Evolutionary conservation across 164 flowering plant genomes (phyloP).

Genomic region (Sextonia rubra): DNA sequence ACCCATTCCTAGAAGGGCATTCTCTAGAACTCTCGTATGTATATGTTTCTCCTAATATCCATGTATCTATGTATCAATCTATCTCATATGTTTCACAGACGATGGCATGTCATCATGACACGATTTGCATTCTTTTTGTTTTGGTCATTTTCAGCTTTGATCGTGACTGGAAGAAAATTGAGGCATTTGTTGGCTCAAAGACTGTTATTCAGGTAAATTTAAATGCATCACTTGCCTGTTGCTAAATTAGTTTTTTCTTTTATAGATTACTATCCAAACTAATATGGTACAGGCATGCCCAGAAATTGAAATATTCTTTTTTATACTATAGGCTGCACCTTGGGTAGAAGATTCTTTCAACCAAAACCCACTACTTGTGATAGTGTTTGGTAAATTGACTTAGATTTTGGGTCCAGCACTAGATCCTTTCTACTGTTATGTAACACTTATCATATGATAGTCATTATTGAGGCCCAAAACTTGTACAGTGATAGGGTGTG

Average conservation of each 20-base stretch:
- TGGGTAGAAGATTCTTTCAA: too few species aligned
- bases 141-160: conserved; percentile 58
- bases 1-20: too few species aligned
- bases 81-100: not conserved
- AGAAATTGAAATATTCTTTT: not conserved
- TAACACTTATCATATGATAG: too few species aligned
- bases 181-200: conserved; percentile 91
- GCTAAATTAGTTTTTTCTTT: not conserved
- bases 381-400: too few species aligned
- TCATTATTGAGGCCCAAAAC: too few species aligned
- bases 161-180: conserved; percentile 98
- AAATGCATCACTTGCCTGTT: not conserved
- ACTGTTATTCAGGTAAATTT: conserved; percentile 86
- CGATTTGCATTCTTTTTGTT: not conserved
- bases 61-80: not conserved
- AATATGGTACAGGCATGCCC: not conserved
- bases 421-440: too few species aligned
- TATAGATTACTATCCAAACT: not conserved
- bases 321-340: not conserved
- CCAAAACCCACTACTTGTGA: too few species aligned
- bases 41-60: not conserved
- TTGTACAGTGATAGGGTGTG: too few species aligned
- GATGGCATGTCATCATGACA: not conserved
- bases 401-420: too few species aligned
- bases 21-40: not conserved